Evolutionary conservation across 169 alveolate species (phyloP), one percentile per base, ranked within the genome.

Genomic region (Eimeria nieschulzi): DNA sequence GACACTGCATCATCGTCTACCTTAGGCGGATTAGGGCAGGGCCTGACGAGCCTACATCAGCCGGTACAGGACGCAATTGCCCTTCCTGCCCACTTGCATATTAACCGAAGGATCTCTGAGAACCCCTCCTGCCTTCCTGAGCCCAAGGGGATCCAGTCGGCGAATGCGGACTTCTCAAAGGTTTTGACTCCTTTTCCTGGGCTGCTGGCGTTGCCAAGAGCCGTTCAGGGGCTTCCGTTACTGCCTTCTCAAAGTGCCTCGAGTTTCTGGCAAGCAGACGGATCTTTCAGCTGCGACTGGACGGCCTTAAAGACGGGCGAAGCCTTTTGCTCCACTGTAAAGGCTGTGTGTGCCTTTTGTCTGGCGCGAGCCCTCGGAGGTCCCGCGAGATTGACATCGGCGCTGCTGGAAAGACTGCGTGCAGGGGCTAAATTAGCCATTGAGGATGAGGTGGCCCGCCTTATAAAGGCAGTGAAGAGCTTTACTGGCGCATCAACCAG

Each of bases 271-370:
- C 75, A 59, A 51, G 23, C 75, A 9, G 88, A 80, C 61, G 88
- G 88, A 7, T 80, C 88, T 23, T 80, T 80, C 76, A 80, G 88
- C 59, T 80, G 88, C 63, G 75, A 80, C 88, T 80, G 88, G 88
- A 73, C 25, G 19, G 88, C 88, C 63, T 73, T 80, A 17, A 80
- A 68, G 75, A 66, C 76, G 19, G 88, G 88, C 72, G 88, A 80
- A 21, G 88, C 88, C 21, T 80, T 80, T 26, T 80, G 88, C 46
- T 55, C 88, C 15, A 25, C 76, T 68, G 88, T 80, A 23, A 61
- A 80, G 56, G 88, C 76, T 13, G 23, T 54, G 17, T 80, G 88
- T 19, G 75, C 54, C 7, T 80, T 51, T 25, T 80, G 88, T n/a
- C 76, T 80, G 26, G 56, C 88, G 19, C 88, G 88, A 19, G 63